Conservation (phyloP, 2,329 filamentous ascomycete species). For the Botrytis sinoallii region DNA sequence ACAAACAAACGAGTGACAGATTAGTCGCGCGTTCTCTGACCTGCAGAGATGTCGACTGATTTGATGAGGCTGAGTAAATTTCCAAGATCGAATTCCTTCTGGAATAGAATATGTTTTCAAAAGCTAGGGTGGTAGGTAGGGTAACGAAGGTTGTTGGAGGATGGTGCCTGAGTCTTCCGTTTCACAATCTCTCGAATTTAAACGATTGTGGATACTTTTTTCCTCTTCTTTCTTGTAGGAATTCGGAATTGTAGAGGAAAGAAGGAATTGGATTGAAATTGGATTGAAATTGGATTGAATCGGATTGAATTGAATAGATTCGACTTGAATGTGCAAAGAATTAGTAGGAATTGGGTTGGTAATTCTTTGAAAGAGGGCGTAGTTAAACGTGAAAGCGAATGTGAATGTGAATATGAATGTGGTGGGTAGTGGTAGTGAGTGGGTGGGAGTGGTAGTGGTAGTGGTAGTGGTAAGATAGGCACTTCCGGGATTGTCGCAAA, state of each 20-base stretch:
- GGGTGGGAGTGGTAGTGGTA: neutral
- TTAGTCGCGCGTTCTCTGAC: conserved; percentile 14
- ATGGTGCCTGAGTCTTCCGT: conserved; percentile 1
- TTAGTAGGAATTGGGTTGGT: neutral
- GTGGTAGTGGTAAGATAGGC: neutral
- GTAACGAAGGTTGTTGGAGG: neutral
- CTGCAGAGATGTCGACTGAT: conserved; percentile 15
- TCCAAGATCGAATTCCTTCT: neutral
- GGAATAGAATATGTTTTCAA: conserved; percentile 1
- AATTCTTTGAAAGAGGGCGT: neutral
- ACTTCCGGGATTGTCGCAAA: conserved; percentile 3
- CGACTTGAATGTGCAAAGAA: neutral
- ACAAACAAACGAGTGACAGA: conserved; percentile 6
- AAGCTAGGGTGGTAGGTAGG: neutral
- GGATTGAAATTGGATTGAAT: neutral
- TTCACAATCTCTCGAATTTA: conserved; percentile 16
- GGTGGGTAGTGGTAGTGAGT: neutral
- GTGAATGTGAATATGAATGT: neutral
- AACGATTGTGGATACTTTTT: conserved; percentile 6
- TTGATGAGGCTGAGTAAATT: conserved; percentile 14
- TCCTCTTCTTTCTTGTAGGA: neutral
- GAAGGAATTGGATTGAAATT: neutral
- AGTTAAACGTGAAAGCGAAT: neutral
- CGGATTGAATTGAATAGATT: neutral
- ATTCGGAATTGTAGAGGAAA: neutral